Evolutionary conservation across 345 rosid genomes (phyloP).

Genomic region (Passiflora organensis): DNA sequence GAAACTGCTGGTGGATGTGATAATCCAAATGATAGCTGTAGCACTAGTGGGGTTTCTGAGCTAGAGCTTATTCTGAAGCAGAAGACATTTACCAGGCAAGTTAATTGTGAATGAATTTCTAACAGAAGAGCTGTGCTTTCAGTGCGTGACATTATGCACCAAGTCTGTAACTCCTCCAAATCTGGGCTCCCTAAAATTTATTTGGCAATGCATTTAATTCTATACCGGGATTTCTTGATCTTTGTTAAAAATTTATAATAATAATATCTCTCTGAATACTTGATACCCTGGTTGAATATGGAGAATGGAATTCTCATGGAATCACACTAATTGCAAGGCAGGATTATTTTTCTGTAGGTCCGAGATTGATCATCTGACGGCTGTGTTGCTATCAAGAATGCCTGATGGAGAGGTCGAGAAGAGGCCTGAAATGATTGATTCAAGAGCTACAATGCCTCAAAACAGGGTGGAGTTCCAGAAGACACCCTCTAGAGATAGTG

Average conservation of each 20-base stretch:
- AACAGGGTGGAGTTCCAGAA: conserved; percentile 30
- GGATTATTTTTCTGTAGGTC: conserved; percentile 40
- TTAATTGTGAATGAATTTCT: too few species aligned
- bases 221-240: neutral
- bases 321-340: neutral
- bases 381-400: conserved; percentile 55
- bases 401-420: conserved; percentile 39
- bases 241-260: neutral
- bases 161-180: too few species aligned
- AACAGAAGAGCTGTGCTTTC: too few species aligned
- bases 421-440: conserved; percentile 33
- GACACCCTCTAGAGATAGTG: conserved; percentile 36
- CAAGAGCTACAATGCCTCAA: conserved; percentile 21
- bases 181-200: too few species aligned
- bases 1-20: conserved; percentile 26
- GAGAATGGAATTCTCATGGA: neutral
- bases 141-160: too few species aligned
- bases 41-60: conserved; percentile 34
- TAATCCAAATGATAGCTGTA: conserved; percentile 20
- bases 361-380: conserved; percentile 75
- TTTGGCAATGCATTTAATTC: too few species aligned
- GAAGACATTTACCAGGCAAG: conserved; percentile 77
- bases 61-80: conserved; percentile 58
- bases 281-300: neutral
- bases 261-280: too few species aligned